Evolutionary conservation across 176 grass and related monocot genomes (phyloP), one percentile per base, ranked within the genome.

Genomic region (Oryza coarctata): DNA sequence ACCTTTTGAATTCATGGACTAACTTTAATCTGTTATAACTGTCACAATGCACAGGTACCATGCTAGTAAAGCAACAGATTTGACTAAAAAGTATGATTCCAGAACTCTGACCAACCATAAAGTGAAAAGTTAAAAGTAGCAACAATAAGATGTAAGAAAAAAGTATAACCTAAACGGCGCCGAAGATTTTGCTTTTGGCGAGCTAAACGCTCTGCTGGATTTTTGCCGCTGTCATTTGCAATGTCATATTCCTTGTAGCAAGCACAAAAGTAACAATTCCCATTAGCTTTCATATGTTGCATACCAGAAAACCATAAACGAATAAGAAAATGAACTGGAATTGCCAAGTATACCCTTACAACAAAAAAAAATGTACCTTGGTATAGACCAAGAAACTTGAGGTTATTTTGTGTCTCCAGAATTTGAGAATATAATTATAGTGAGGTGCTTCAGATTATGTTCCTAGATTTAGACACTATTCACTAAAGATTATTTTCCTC

Each of bases 141-240:
- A 60, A 60, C 9, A 9, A 60, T 60, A 25, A 60, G n/a, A 60
- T 60, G 55, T 50, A 86, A 76, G 29, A 38, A 50, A 79, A 87
- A 76, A n/a, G 77, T 63, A 28, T 74, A 83, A 97, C 94, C 96
- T 92, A 99, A 88, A 73, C 96, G 96, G 38, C 88, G 90, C 29
- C 89, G 96, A 62, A 99, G 96, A 87, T 94, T 99, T 91, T 94
- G 68, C 86, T 99, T 99, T 81, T 99, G 96, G 55, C 91, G 89
- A 87, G 93, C 89, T 84, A 99, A 82, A 29, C 96, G 88, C 65
- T 99, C 93, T 18, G 96, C 87, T 74, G 96, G 89, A 77, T 86
- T 99, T 82, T 94, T 94, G 72, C 87, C 83, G 20, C 69, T 88
- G 29, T 99, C 96, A 78, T 89, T 92, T 81, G 96, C 87, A 65